A percentile compares a stretch with the other conserved stretches of the same genome.
Conservation (phyloP, 495 filamentous ascomycete species). For the Jackrogersella multiformis region DNA sequence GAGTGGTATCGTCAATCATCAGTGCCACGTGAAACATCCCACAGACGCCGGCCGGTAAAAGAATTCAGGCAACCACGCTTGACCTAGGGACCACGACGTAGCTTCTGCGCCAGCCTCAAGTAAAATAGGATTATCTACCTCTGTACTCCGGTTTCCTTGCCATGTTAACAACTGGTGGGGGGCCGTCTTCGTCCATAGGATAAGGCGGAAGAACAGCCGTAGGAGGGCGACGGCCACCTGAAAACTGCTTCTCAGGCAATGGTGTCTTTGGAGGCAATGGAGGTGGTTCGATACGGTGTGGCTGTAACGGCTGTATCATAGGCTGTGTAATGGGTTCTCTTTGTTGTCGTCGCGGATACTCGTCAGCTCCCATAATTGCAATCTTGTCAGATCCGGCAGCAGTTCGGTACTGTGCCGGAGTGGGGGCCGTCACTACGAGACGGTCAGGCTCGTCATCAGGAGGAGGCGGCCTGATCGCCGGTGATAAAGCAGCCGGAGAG, state of each 20-base stretch:
- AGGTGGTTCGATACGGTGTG: constrained; percentile 66
- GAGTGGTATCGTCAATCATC: constrained; percentile 38
- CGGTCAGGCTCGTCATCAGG: constrained; percentile 56
- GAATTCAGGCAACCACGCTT: neutral
- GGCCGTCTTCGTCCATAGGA: constrained; percentile 81
- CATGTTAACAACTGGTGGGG: constrained; percentile 83
- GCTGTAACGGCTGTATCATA: constrained; percentile 56
- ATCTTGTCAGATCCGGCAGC: constrained; percentile 68
- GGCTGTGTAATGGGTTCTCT: constrained; percentile 43
- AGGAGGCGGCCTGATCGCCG: constrained; percentile 41
- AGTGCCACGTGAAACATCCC: constrained; percentile 18
- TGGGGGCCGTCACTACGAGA: constrained; percentile 60
- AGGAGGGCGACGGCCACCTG: constrained; percentile 35
- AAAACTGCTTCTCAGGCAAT: constrained; percentile 59
- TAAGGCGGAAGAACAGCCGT: constrained; percentile 70
- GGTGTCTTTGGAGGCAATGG: constrained; percentile 89
- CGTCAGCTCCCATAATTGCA: constrained; percentile 65
- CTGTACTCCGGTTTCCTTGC: constrained; percentile 84
- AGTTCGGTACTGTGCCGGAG: constrained; percentile 60
- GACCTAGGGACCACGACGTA: neutral
- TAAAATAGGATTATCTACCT: constrained; percentile 50
- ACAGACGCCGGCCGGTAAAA: constrained; percentile 19
- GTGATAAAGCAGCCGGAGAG: constrained; percentile 44
- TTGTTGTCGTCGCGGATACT: constrained; percentile 61
- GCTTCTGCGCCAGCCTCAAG: neutral